phyloP scores from a whole-genome alignment of 352 stramenopile species.

The Thraustotheca clavata region DNA sequence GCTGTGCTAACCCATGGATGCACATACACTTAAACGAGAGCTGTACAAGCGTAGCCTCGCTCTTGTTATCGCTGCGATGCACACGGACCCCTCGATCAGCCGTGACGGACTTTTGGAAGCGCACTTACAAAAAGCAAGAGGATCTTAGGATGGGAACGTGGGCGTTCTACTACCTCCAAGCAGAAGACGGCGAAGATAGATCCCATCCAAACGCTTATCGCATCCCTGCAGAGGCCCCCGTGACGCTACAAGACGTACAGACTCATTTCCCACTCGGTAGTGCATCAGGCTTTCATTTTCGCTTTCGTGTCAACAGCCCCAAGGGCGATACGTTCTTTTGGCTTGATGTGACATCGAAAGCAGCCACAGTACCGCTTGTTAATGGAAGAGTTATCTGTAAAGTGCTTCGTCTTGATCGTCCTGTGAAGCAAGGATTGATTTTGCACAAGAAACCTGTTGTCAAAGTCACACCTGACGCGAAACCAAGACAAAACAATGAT shows the following conservation, averaged over 20 bases:
- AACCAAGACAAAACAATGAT: background rate
- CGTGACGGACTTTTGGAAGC: too few relatives aligned
- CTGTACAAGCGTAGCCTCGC: too few relatives aligned
- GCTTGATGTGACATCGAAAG: conserved; percentile 49
- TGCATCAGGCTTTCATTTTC: conserved; percentile 58
- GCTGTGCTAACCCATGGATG: too few relatives aligned
- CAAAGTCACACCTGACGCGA: conserved; percentile 21
- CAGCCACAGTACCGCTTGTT: conserved; percentile 58
- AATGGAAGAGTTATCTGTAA: conserved; percentile 80
- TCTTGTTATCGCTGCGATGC: too few relatives aligned
- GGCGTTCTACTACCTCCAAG: conserved; percentile 85
- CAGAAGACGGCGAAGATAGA: conserved; percentile 75
- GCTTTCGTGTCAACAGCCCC: conserved; percentile 65
- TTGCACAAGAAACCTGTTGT: conserved; percentile 68
- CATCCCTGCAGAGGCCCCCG: conserved; percentile 36
- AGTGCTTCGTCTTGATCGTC: conserved; percentile 55
- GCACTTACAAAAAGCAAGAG: background rate
- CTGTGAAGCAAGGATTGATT: conserved; percentile 45
- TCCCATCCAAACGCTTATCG: conserved; percentile 76
- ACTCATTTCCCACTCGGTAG: conserved; percentile 47
- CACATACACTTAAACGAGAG: too few relatives aligned
- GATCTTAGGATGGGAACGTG: conserved; percentile 39
- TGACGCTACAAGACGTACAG: conserved; percentile 65
- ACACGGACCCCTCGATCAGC: too few relatives aligned
- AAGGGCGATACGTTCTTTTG: conserved; percentile 67